Base-by-base conservation (phyloP, 352 stramenopile genomes). In the Phytophthora syringae region DNA sequence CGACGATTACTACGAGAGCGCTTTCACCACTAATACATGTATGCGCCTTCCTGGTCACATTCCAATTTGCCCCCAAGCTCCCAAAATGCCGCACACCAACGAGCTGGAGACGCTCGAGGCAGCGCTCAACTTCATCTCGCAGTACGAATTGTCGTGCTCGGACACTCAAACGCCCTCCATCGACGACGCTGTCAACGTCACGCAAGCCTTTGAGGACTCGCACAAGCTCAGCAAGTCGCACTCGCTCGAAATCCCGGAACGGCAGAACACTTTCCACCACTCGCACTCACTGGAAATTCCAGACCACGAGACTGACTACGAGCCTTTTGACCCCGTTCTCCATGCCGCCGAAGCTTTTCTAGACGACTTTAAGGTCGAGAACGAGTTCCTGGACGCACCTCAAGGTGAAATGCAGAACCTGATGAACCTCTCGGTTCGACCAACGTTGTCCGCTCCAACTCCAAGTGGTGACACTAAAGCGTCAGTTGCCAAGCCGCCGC, bases 101-200 rank as follows among this genome's bases (percentile, higher is more conserved):
- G 63, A 71, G 32, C 48, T 54, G 53, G 64, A 67, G 69, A 74
- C 53, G 39, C 71, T 39, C 27, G 59, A 53, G 37, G 61, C 52
- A 21, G 60, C 55, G 28, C 62, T 70, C 49, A 61, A 36, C 55
- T 71, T 71, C 48, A 71, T 71, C 18, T 34, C 63, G 18, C 54
- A 71, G 47, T 71, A 71, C 42, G 63, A 71, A 13, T 18, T 67
- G 20, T 54, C 55, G 25, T 49, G 32, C 13, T 39, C 30, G 18
- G 7, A 47, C 24, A 15, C 25, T 3, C 27, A 42, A 34, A 15
- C 27, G 36, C 36, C 10, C 5, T 3, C 18, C 2, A 24, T 32
- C 1, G 16, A 27, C 44, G 53, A 36, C 18, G 48, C 62, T 9
- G 25, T 71, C 6, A 20, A 71, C 63, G 13, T 53, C 40, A 71